These are phyloP conservation scores for Saccharomycopsis capsularis DNA, from an alignment of 805 yeast species.

Conservation along the genomic window DNA sequence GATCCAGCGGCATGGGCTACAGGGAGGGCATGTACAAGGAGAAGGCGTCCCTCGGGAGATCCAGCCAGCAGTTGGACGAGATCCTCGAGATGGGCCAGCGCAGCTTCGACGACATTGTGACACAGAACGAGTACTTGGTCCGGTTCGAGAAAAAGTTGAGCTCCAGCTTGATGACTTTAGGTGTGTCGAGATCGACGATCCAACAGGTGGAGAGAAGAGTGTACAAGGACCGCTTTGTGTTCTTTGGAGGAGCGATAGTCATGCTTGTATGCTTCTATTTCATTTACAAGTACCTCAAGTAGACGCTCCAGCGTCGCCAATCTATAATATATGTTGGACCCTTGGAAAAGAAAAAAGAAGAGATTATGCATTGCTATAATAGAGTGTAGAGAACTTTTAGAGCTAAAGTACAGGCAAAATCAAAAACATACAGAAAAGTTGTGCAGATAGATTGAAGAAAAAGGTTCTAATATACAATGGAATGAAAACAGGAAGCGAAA, in stretches of 20 bases:
- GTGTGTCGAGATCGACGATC: constrained; percentile 81
- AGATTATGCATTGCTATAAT: neutral
- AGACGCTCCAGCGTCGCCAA: too few relatives aligned
- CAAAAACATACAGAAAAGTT: too few relatives aligned
- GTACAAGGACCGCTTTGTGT: constrained; percentile 77
- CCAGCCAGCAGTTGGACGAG: constrained; percentile 79
- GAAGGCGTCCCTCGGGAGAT: constrained; percentile 51
- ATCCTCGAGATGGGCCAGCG: constrained; percentile 84
- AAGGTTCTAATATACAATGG: too few relatives aligned
- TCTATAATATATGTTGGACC: too few relatives aligned
- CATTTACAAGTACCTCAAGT: constrained; percentile 59
- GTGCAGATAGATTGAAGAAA: neutral
- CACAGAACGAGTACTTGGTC: constrained; percentile 68
- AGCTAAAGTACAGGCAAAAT: too few relatives aligned
- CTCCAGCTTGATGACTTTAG: constrained; percentile 68
- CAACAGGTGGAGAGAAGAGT: constrained; percentile 74
- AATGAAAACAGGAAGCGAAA: too few relatives aligned
- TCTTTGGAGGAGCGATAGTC: constrained; percentile 63
- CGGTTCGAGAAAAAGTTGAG: constrained; percentile 58
- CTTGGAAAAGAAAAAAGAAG: neutral
- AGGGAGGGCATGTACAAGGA: constrained; percentile 69
- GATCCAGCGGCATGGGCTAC: constrained; percentile 29
- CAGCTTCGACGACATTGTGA: constrained; percentile 78
- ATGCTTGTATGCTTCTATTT: constrained; percentile 62
- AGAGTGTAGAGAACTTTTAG: neutral